Evolutionary conservation across 2,329 filamentous ascomycete species (phyloP).

Genomic region (Sarocladium oryzae): DNA sequence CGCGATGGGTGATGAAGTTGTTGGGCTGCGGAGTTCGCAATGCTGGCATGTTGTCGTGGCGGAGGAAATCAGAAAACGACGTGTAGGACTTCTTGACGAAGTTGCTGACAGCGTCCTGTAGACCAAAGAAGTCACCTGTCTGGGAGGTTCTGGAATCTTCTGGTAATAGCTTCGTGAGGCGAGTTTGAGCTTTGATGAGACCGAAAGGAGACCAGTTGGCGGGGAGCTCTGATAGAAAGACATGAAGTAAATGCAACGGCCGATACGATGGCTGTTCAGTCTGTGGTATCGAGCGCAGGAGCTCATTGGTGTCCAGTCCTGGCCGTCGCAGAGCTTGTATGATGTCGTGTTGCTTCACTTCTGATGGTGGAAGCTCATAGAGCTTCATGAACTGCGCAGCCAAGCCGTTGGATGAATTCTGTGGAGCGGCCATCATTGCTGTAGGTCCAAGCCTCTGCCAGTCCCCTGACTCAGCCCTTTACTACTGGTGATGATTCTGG

Average conservation of each 20-base stretch:
- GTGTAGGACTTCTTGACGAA: constrained; percentile 25
- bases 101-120: constrained; percentile 16
- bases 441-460: background rate
- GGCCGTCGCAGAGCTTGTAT: constrained; percentile 11
- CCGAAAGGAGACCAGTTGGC: constrained; percentile 22
- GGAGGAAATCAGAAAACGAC: constrained; percentile 33
- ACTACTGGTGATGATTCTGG: background rate
- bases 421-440: background rate
- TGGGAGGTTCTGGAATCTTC: constrained; percentile 26
- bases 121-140: constrained; percentile 10
- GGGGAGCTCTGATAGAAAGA: constrained; percentile 18
- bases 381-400: constrained; percentile 14
- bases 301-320: constrained; percentile 13
- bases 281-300: constrained; percentile 18
- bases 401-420: background rate
- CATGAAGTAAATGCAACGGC: constrained; percentile 20
- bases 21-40: constrained; percentile 19
- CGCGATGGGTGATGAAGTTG: constrained; percentile 24
- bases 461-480: constrained; percentile 2
- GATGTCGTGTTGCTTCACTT: constrained; percentile 13
- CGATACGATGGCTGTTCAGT: constrained; percentile 15
- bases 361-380: constrained; percentile 14
- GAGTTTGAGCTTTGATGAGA: constrained; percentile 27
- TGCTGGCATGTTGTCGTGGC: constrained; percentile 20
- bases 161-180: constrained; percentile 29